Conservation (phyloP, 768 basidiomycete species). For the Tulasnella sp. region DNA sequence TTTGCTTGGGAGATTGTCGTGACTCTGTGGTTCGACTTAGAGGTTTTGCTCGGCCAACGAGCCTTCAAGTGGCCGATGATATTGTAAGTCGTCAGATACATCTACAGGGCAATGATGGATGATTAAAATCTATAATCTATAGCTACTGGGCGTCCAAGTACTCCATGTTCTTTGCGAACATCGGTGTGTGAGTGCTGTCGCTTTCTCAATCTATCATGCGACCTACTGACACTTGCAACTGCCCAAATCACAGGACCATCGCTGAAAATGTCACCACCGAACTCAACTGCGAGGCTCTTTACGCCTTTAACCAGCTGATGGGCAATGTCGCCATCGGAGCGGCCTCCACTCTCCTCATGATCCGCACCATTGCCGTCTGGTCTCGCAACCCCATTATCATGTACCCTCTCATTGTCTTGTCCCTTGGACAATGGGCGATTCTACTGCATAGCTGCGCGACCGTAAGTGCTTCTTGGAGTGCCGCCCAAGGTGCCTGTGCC, state of each 20-base stretch:
- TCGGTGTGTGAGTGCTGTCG: slow-evolving; percentile 12
- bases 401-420: slow-evolving; percentile 39
- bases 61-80: slow-evolving; percentile 16
- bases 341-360: slow-evolving; percentile 20
- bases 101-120: no score
- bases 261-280: slow-evolving; percentile 18
- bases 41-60: slow-evolving; percentile 10
- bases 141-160: slow-evolving; percentile 18
- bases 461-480: background rate
- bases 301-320: slow-evolving; percentile 36
- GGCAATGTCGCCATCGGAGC: slow-evolving; percentile 19
- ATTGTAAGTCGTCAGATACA: slow-evolving; percentile 6
- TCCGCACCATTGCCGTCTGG: slow-evolving; percentile 53
- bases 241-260: background rate
- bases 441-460: slow-evolving; percentile 7
- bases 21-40: slow-evolving; percentile 13
- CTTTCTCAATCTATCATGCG: background rate
- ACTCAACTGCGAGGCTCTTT: slow-evolving; percentile 38
- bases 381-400: slow-evolving; percentile 46
- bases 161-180: slow-evolving; percentile 8
- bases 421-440: slow-evolving; percentile 38
- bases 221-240: background rate
- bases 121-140: no score
- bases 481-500: slow-evolving; percentile 9
- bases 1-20: slow-evolving; percentile 13